These are phyloP conservation scores for Exserohilum turcica DNA, from an alignment of 2,329 filamentous ascomycete genomes.

Conservation along the genomic window DNA sequence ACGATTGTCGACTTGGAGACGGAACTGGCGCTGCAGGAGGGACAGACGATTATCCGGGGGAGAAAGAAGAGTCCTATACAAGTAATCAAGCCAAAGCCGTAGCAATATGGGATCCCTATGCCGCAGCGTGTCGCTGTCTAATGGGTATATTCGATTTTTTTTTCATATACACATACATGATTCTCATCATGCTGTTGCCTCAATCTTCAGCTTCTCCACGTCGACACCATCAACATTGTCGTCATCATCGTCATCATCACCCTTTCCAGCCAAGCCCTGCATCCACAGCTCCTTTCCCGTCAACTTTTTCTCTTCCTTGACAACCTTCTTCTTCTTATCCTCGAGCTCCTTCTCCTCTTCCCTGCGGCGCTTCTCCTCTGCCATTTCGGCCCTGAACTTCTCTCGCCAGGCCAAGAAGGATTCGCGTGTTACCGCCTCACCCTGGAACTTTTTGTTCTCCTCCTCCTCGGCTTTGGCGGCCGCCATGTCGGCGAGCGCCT, in stretches of 20 bases:
- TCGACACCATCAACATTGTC: constrained; percentile 62
- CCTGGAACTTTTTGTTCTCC: constrained; percentile 96
- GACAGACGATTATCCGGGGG: constrained; percentile 35
- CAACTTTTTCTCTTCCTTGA: constrained; percentile 79
- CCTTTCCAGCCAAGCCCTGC: constrained; percentile 63
- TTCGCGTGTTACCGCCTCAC: constrained; percentile 84
- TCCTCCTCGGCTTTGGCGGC: constrained; percentile 75
- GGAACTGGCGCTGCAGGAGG: constrained; percentile 50
- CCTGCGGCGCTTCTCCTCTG: constrained; percentile 65
- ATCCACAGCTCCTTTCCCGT: constrained; percentile 62
- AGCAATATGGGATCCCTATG: neutral
- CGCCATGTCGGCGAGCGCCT: constrained; percentile 59
- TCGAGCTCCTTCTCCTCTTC: constrained; percentile 75
- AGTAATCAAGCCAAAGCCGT: constrained; percentile 20
- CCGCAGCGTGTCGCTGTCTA: neutral
- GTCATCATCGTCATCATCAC: constrained; percentile 69
- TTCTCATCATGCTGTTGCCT: constrained; percentile 49
- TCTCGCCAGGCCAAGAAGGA: constrained; percentile 83
- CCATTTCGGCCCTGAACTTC: constrained; percentile 78
- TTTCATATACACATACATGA: neutral
- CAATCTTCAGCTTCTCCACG: constrained; percentile 48
- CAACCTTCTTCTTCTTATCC: constrained; percentile 54
- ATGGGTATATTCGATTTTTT: constrained; percentile 26
- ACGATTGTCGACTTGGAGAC: constrained; percentile 56
- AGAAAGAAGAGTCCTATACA: constrained; percentile 31